Base-by-base conservation (phyloP, 306 rosid species). In the Dryas alaskensis region DNA sequence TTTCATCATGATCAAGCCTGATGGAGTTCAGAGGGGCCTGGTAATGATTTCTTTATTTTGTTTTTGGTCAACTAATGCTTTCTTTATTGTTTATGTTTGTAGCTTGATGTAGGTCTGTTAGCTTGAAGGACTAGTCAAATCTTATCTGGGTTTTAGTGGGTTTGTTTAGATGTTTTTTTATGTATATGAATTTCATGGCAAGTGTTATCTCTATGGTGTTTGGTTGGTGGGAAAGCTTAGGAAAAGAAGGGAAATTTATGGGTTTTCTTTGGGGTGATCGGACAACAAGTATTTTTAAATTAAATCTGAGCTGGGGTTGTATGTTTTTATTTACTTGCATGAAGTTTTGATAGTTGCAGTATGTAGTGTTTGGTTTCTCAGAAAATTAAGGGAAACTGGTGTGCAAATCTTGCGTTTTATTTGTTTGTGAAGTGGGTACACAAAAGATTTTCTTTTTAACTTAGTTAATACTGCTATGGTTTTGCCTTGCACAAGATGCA, bases 1-100 rank as follows among this genome's bases (percentile, higher is more conserved):
- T 67, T 91, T 87, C 76, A 89, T 91, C 85, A 91, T 91, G 97
- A 89, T 91, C 84, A 91, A 91, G 88, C 97, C 95, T 5, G 95
- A 91, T 87, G 95, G 97, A 3, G 97, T 91, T 54, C 97, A 91
- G 75, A 89, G 97, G 76, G 97, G 97, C 74, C 87, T 91, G 60
- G 97, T 91, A 68, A 4, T 83, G 59, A n/a, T 13, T 37, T 63
- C 77, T 61, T 25, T n/a, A 31, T 60, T 11, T 31, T 31, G 37
- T 31, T 31, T 31, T 31, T 31, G 2, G 37, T 31, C 2, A 1
- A 31, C 2, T 31, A 5, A 25, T 16, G 14, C 1, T 5, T 60
- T 8, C 10, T 9, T 0, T 6, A 6, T 4, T 19, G 14, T 37
- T 61, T 5, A 45, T 22, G 0, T 60, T 13, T 68, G 40, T 60